Conservation (phyloP, 805 yeast genomes). For the Yamadazyma akitaensis region DNA sequence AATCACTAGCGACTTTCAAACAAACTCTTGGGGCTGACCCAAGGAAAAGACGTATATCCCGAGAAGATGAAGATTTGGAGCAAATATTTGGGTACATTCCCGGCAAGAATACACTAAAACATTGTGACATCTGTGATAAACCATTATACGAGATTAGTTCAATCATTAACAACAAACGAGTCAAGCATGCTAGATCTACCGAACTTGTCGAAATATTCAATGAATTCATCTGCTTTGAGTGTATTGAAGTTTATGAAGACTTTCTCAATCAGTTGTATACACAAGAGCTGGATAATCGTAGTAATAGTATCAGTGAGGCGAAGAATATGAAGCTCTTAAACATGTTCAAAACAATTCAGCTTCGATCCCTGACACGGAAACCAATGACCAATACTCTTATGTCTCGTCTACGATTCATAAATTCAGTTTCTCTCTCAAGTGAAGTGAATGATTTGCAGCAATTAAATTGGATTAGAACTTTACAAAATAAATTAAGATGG, state of each 20-base stretch:
- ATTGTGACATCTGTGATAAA: constrained; percentile 68
- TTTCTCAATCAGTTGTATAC: constrained; percentile 39
- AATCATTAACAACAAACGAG: constrained; percentile 20
- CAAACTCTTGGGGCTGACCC: constrained; percentile 11
- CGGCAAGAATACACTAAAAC: constrained; percentile 37
- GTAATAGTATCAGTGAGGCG: constrained; percentile 8
- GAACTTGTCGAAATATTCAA: constrained; percentile 20
- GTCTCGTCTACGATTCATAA: constrained; percentile 12
- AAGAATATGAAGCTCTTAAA: constrained; percentile 13
- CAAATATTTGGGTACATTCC: constrained; percentile 38
- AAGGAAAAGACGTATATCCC: constrained; percentile 10
- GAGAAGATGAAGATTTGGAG: constrained; percentile 25
- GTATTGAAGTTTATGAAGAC: constrained; percentile 56
- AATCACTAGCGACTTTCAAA: constrained; percentile 39
- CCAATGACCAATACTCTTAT: constrained; percentile 14
- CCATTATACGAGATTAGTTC: constrained; percentile 64
- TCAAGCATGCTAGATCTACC: constrained; percentile 2
- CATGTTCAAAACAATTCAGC: constrained; percentile 14
- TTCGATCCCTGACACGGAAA: constrained; percentile 11
- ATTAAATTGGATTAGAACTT: constrained; percentile 15
- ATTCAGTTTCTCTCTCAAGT: constrained; percentile 4
- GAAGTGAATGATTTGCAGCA: constrained; percentile 2
- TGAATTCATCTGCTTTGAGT: constrained; percentile 62
- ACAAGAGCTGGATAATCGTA: background rate
- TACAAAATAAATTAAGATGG: constrained; percentile 20